Evolutionary conservation across 768 basidiomycete genomes (phyloP).

Genomic region (Tricholoma terreum): DNA sequence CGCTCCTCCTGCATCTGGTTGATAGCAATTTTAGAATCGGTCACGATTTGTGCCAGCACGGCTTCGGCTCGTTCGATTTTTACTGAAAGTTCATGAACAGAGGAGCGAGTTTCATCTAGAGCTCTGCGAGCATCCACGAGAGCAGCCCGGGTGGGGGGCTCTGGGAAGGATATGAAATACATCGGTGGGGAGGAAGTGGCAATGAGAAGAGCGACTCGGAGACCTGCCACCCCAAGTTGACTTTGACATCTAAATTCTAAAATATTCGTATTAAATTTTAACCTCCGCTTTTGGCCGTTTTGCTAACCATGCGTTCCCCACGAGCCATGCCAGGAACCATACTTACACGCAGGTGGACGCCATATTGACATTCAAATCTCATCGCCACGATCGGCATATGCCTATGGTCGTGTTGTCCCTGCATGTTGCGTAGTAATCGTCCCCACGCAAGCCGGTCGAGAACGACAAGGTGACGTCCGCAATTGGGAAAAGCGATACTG

Average conservation of each 20-base stretch:
- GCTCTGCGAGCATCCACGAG: conserved; percentile 49
- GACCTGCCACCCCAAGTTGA: background rate
- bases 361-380: no score
- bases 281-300: conserved; percentile 17
- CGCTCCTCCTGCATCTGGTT: conserved; percentile 51
- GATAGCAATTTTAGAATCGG: conserved; percentile 53
- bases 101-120: conserved; percentile 36
- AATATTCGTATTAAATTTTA: conserved; percentile 3
- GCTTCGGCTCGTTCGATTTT: conserved; percentile 54
- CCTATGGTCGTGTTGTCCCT: no score
- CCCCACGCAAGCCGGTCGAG: background rate
- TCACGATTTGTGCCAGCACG: conserved; percentile 55
- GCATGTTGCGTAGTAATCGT: background rate
- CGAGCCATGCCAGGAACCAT: no score
- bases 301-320: no score
- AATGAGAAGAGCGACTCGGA: conserved; percentile 5
- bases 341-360: no score
- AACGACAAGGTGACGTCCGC: background rate
- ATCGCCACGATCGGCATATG: background rate
- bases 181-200: conserved; percentile 10
- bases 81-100: conserved; percentile 33
- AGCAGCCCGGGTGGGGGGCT: conserved; percentile 58
- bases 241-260: conserved; percentile 10
- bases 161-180: conserved; percentile 32
- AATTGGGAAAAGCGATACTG: no score